Base-by-base conservation (phyloP, 1,284 basidiomycete species). In the Sanghuangporus sanghuang region DNA sequence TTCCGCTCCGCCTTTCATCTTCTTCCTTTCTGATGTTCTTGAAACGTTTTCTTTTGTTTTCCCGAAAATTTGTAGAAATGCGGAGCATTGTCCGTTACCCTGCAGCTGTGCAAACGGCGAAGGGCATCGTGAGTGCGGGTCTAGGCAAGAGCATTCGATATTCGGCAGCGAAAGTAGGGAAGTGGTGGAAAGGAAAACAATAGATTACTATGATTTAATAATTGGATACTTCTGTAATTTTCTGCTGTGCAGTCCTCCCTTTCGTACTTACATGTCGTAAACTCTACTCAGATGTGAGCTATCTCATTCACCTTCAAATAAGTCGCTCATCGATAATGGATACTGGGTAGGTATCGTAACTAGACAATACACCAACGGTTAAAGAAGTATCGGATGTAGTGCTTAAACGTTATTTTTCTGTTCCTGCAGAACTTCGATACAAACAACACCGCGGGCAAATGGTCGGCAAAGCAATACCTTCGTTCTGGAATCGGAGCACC, bases 41-140 rank as follows among this genome's bases (percentile, higher is more conserved):
- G 23, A 56, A 12, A 11, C 23, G 44, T 46, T 48, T 48, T 48
- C 35, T 21, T 44, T 40, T 61, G 54, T 42, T 64, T 64, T 21
- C 58, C 18, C 64, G 16, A 58, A 55, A 61, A 42, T 44, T 57
- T 27, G 42, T 69, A 93, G 92, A 93, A 75, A 85, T 94, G 78
- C 75, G 79, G 46, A 75, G 77, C 32, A 95, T 96, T 71, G 94
- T 97, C 58, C 82, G 87, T 66, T 81, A 85, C 64, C 93, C 95
- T 4, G 93, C 95, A 9, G 85, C 92, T 3, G 80, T 92, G 11
- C 95, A 98, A 77, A 84, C 89, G 6, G 69, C 92, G 68, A 98
- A 97, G 76, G 95, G 95, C 7, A 73, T 97, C 59, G 81, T 92
- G 18, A 95, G 90, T 61, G 92, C 93, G 5, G 95, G 95, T 0